Base-by-base conservation (phyloP, 371 early-diverging fungal species). In the Lichtheimia ramosa region DNA sequence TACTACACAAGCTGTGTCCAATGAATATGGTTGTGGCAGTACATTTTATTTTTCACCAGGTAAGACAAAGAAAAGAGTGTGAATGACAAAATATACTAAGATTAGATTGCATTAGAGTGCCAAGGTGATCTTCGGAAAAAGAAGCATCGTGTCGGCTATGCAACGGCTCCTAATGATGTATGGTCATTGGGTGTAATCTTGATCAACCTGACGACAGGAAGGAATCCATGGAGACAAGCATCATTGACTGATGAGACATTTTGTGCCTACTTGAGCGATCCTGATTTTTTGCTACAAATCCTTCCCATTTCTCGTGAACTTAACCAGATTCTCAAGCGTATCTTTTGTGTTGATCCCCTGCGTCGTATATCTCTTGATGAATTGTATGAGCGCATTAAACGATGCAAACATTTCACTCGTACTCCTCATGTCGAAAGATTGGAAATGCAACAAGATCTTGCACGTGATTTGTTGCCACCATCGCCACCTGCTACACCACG, bases 11-110 rank as follows among this genome's bases (percentile, higher is more conserved):
- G 54, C 58, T 0, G 72, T 74, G 62, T 92, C 92, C 15, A 83
- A 68, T 12, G 96, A 96, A 51, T 86, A 90, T 58, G 96, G 96
- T 5, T 93, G 95, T 70, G 97, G 97, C 8, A 89, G 90, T n/a
- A 89, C 92, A 0, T 90, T 92, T 69, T 97, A 97, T 69, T 92
- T 95, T 83, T 92, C 94, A 8, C 97, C 97, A 59, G 83, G 81
- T 81, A 75, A 59, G 53, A 16, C n/a, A n/a, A 24, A 34, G 2
- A 34, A 28, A 28, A 28, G 7, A 28, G 7, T 21, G 10, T 34
- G 10, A 0, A 34, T 34, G 34, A 8, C 0, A 1, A 0, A 34
- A 14, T 15, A 16, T 34, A 20, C 15, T 50, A n/a, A 18, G 6
- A 18, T 34, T 43, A 25, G 18, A 20, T 46, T 25, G 54, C 34